phyloP scores from a whole-genome alignment of 2,329 filamentous ascomycete genomes.

The Pseudogymnoascus sp. region DNA sequence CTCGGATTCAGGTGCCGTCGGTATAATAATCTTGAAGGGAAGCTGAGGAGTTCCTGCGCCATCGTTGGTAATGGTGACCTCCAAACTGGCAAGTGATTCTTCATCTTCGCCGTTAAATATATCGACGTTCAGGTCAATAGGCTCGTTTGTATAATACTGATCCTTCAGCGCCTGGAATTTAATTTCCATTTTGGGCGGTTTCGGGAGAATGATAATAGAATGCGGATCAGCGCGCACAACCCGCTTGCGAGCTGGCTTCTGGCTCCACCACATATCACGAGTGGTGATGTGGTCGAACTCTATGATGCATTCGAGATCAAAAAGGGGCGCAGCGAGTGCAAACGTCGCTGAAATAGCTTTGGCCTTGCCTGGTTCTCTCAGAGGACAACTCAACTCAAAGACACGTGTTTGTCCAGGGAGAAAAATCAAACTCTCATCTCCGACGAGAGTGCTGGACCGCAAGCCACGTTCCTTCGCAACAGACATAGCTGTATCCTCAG shows the following conservation, averaged over 20 bases:
- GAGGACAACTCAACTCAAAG: constrained; percentile 63
- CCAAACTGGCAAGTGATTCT: constrained; percentile 63
- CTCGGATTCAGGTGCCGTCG: neutral
- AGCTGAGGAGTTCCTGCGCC: constrained; percentile 38
- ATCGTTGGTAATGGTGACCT: constrained; percentile 60
- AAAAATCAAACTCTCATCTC: constrained; percentile 58
- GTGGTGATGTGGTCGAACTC: constrained; percentile 40
- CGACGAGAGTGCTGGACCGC: constrained; percentile 35
- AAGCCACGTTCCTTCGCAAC: neutral
- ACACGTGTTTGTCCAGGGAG: constrained; percentile 61
- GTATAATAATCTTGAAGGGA: constrained; percentile 28
- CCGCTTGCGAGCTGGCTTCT: constrained; percentile 38
- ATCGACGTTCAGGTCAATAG: constrained; percentile 60
- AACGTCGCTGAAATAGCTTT: constrained; percentile 59
- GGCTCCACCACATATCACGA: constrained; percentile 44
- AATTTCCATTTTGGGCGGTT: constrained; percentile 87
- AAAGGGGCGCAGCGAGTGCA: constrained; percentile 55
- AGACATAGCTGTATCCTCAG: neutral
- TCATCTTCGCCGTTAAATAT: constrained; percentile 80
- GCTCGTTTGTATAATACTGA: constrained; percentile 82
- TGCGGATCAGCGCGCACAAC: constrained; percentile 45
- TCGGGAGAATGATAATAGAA: constrained; percentile 68
- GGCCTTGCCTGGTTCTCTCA: constrained; percentile 77
- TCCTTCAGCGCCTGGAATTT: constrained; percentile 53
- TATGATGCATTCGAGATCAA: constrained; percentile 62